Conservation (phyloP, 495 filamentous ascomycete genomes). For the Annulohypoxylon maeteangense region DNA sequence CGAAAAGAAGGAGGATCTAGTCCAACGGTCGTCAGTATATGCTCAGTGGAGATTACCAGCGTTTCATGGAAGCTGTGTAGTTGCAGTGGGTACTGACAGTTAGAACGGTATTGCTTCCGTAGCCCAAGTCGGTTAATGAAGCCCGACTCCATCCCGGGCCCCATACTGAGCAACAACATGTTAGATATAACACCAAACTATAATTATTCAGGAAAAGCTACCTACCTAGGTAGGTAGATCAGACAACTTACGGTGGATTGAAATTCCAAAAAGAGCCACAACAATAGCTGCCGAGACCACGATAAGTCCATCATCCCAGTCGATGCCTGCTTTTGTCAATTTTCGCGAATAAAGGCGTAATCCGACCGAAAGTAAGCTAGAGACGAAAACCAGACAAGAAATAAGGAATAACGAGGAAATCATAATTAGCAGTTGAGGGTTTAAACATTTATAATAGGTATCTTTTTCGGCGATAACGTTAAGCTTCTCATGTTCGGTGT, state of each 20-base stretch:
- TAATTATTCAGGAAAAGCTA: neutral
- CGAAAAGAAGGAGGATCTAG: slow-evolving; percentile 30
- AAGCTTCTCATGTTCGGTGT: too few relatives aligned
- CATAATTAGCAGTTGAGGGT: neutral
- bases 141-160: neutral
- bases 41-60: neutral
- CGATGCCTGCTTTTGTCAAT: slow-evolving; percentile 23
- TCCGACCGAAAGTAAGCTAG: slow-evolving; percentile 15
- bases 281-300: slow-evolving; percentile 6
- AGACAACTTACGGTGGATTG: slow-evolving; percentile 24
- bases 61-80: neutral
- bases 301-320: slow-evolving; percentile 40
- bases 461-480: too few relatives aligned
- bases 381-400: slow-evolving; percentile 2
- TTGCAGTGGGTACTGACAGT: slow-evolving; percentile 13
- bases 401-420: neutral
- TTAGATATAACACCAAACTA: neutral
- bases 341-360: slow-evolving; percentile 28
- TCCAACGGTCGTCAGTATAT: neutral
- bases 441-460: neutral
- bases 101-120: neutral
- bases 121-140: neutral
- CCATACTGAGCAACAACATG: slow-evolving; percentile 3
- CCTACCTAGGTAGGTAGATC: too few relatives aligned
- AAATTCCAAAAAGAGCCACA: slow-evolving; percentile 18